Evolutionary conservation across 202 grass and related monocot species (phyloP).

Genomic region (Musa balbisiana): DNA sequence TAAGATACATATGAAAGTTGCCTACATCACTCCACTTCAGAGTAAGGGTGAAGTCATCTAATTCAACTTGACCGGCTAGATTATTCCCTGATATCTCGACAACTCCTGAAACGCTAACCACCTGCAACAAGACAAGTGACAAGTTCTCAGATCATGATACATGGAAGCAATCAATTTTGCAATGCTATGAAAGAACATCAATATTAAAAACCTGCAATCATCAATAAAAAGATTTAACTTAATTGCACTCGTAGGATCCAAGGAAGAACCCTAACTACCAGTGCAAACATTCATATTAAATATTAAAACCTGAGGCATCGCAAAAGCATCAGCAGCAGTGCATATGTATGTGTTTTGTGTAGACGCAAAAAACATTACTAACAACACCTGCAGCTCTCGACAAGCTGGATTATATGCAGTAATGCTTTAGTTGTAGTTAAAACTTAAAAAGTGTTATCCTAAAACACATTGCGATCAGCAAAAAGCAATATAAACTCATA

Average conservation of each 20-base stretch:
- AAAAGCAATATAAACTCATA: not conserved
- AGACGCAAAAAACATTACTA: not conserved
- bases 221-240: not conserved
- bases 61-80: conserved; percentile 49
- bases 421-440: not conserved
- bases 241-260: too few relatives aligned
- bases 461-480: not conserved
- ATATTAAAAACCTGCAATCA: not conserved
- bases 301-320: not conserved
- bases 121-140: conserved; percentile 20
- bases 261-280: too few relatives aligned
- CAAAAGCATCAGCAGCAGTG: not conserved
- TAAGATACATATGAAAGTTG: conserved; percentile 63
- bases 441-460: not conserved
- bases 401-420: not conserved
- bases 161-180: not conserved
- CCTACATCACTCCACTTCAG: conserved; percentile 86
- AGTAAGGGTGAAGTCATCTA: conserved; percentile 73
- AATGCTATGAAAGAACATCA: not conserved
- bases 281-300: not conserved
- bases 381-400: not conserved
- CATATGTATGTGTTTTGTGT: not conserved
- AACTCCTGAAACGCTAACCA: conserved; percentile 55
- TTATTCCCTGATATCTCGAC: conserved; percentile 63
- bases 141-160: not conserved